Percentiles rank a stretch among this genome's conserved stretches.
These are phyloP conservation scores for Raffaelea albimanens DNA, from an alignment of 2,329 filamentous ascomycete species.

Conservation along the genomic window DNA sequence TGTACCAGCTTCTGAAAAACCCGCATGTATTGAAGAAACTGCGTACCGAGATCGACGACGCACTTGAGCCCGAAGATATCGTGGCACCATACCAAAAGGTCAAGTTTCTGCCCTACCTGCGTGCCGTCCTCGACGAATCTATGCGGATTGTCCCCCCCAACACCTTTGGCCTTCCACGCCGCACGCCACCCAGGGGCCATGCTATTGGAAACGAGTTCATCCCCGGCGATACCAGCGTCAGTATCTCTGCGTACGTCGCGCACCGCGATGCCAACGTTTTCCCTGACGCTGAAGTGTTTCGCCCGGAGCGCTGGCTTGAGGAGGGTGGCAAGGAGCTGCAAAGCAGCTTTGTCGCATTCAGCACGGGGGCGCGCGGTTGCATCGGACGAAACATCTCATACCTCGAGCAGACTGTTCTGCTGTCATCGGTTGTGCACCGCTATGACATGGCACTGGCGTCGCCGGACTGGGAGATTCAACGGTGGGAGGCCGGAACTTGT, in stretches of 20 bases:
- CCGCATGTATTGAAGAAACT: conserved; percentile 1
- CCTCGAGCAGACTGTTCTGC: conserved; percentile 21
- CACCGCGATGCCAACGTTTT: conserved; percentile 24
- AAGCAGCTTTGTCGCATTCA: conserved; percentile 8
- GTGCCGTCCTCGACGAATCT: conserved; percentile 38
- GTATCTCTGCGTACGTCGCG: conserved; percentile 25
- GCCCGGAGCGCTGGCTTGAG: conserved; percentile 31
- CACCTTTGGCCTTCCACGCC: conserved; percentile 2
- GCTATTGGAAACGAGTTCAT: conserved; percentile 15
- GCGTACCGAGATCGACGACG: conserved; percentile 3
- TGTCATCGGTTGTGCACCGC: conserved; percentile 7
- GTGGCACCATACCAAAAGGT: conserved; percentile 11
- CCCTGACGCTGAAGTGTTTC: conserved; percentile 22
- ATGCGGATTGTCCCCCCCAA: conserved; percentile 31
- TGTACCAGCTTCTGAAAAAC: conserved; percentile 15
- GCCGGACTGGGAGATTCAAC: not conserved
- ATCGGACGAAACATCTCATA: conserved; percentile 33
- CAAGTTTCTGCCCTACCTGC: conserved; percentile 32
- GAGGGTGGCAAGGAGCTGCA: conserved; percentile 23
- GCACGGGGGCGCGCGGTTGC: conserved; percentile 25
- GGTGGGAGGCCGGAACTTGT: not conserved
- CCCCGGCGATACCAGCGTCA: conserved; percentile 22
- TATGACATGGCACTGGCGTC: conserved; percentile 1
- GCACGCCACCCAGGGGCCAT: not conserved
- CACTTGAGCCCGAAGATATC: not conserved